These are phyloP conservation scores for Euphorbia tirucalli DNA, from an alignment of 345 rosid species.

Conservation along the genomic window DNA sequence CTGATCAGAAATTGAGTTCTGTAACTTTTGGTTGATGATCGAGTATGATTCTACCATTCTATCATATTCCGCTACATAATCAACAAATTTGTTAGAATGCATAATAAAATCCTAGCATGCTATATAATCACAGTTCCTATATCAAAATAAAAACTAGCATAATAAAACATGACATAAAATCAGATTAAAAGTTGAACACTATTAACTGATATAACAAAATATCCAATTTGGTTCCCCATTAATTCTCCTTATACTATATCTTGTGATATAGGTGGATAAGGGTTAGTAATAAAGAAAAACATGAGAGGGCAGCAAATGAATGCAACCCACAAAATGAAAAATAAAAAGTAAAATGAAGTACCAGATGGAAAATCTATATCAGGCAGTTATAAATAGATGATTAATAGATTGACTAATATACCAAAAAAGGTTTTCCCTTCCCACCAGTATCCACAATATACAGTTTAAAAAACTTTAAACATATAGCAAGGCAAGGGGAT, in stretches of 20 bases:
- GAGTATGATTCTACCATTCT: conserved; percentile 81
- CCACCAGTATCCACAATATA: background rate
- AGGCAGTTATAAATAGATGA: background rate
- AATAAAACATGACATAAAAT: background rate
- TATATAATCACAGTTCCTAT: background rate
- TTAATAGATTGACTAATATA: background rate
- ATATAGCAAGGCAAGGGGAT: background rate
- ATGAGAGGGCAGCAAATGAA: background rate
- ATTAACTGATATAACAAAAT: background rate
- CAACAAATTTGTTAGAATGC: conserved; percentile 2
- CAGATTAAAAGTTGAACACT: background rate
- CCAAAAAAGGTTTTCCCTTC: background rate
- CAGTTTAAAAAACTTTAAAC: background rate
- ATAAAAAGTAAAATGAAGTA: background rate
- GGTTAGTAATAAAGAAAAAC: background rate
- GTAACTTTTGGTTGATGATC: conserved; percentile 67
- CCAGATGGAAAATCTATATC: background rate
- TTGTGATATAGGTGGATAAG: background rate
- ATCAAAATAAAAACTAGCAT: background rate
- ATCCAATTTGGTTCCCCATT: background rate
- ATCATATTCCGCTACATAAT: conserved; percentile 79
- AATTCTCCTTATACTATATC: background rate
- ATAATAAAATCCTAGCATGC: background rate
- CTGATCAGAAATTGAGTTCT: conserved; percentile 64
- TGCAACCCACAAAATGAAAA: background rate